phyloP scores from a whole-genome alignment of 768 basidiomycete genomes.

The Trametes coccinea region DNA sequence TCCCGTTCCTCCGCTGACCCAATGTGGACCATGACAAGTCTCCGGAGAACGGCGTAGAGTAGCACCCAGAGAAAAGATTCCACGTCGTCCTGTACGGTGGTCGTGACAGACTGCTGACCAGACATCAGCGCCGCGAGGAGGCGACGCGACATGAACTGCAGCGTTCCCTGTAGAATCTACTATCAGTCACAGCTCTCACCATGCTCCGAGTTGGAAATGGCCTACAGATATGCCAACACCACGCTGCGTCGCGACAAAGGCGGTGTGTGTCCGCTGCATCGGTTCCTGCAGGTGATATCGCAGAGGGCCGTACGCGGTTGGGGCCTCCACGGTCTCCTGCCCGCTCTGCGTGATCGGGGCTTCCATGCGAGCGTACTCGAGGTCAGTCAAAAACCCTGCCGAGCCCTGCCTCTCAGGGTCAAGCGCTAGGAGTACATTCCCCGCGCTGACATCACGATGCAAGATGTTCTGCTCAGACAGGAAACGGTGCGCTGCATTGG shows the following conservation, averaged over 20 bases:
- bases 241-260: not conserved
- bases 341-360: not conserved
- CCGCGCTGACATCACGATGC: constrained; percentile 37
- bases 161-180: constrained; percentile 22
- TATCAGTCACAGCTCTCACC: not conserved
- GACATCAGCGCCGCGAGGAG: not conserved
- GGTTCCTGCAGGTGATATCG: not conserved
- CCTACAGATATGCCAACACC: constrained; percentile 5
- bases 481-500: constrained; percentile 24
- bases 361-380: constrained; percentile 31
- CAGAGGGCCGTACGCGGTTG: constrained; percentile 2
- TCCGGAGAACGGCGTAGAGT: constrained; percentile 2
- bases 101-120: not conserved
- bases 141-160: constrained; percentile 29
- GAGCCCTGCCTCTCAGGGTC: constrained; percentile 6
- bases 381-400: constrained; percentile 35
- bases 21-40: no score
- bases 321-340: not conserved
- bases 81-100: constrained; percentile 12
- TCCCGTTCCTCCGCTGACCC: no score
- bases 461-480: constrained; percentile 30
- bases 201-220: not conserved
- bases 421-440: constrained; percentile 35
- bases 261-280: not conserved
- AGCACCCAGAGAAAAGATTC: constrained; percentile 23